Conservation (phyloP, 2,329 filamentous ascomycete species). For the Ceratocystis destructans region DNA sequence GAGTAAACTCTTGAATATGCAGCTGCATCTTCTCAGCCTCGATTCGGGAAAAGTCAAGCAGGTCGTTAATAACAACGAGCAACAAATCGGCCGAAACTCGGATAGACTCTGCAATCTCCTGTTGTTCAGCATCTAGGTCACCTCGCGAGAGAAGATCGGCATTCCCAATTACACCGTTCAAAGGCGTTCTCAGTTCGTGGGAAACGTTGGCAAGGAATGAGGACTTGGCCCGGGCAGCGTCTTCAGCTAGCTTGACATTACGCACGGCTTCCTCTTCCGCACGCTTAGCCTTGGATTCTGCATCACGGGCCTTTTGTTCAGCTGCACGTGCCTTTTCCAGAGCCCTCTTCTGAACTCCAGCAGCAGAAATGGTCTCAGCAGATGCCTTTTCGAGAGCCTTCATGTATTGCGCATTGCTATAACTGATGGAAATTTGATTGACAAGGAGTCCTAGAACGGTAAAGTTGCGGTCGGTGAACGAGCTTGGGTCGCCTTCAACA, state of each 20-base stretch:
- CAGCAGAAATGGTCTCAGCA: constrained; percentile 64
- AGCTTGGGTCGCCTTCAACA: constrained; percentile 58
- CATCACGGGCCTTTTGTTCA: constrained; percentile 29
- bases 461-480: constrained; percentile 61
- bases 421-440: constrained; percentile 63
- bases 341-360: constrained; percentile 60
- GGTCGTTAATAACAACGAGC: constrained; percentile 89
- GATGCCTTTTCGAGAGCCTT: constrained; percentile 64
- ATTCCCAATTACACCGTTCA: constrained; percentile 82
- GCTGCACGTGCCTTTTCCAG: constrained; percentile 48
- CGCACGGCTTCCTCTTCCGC: constrained; percentile 64
- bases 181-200: constrained; percentile 66
- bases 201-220: constrained; percentile 71
- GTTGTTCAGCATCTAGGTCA: constrained; percentile 58
- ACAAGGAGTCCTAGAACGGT: constrained; percentile 57
- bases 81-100: constrained; percentile 74
- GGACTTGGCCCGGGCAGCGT: constrained; percentile 69
- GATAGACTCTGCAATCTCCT: constrained; percentile 78
- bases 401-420: constrained; percentile 53
- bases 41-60: constrained; percentile 88
- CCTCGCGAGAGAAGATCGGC: constrained; percentile 71
- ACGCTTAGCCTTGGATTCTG: constrained; percentile 61
- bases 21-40: constrained; percentile 79
- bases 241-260: constrained; percentile 69
- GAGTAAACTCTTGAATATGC: constrained; percentile 55